Percentiles rank a stretch among this genome's conserved stretches.
These are phyloP conservation scores for Codiaeum variegatum DNA, from an alignment of 441 rosid genomes.

Conservation along the genomic window DNA sequence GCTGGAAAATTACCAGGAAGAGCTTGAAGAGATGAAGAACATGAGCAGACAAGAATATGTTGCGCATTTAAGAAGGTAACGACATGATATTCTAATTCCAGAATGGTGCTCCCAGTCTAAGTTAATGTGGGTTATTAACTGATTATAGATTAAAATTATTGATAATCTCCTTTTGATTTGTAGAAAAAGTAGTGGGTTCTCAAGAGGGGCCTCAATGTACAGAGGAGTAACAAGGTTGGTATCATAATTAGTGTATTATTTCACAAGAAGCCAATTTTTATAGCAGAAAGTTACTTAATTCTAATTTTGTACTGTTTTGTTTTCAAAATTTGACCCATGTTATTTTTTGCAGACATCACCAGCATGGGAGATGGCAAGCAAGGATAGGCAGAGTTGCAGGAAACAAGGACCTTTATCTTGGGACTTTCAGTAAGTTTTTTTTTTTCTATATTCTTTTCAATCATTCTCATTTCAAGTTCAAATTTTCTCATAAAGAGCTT, in stretches of 20 bases:
- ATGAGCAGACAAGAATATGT: conserved; percentile 93
- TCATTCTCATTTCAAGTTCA: conserved; percentile 16
- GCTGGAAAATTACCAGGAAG: conserved; percentile 72
- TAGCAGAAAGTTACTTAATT: neutral
- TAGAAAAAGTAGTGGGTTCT: conserved; percentile 94
- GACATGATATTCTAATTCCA: neutral
- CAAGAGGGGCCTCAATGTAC: conserved; percentile 89
- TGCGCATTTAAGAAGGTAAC: conserved; percentile 76
- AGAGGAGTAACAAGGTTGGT: conserved; percentile 90
- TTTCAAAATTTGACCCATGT: neutral
- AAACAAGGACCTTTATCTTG: conserved; percentile 94
- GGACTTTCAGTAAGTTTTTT: conserved; percentile 75
- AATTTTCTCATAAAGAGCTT: conserved; percentile 24
- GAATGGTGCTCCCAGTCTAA: neutral
- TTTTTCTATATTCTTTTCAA: conserved; percentile 1
- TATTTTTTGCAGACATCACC: conserved; percentile 64
- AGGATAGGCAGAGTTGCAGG: conserved; percentile 95
- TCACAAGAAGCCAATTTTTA: neutral
- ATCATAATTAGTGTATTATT: neutral
- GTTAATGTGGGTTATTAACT: neutral
- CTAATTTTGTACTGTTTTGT: neutral
- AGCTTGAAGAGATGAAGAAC: conserved; percentile 85
- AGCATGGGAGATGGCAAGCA: conserved; percentile 99
- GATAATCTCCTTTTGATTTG: conserved; percentile 12
- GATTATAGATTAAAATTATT: neutral